phyloP scores from a whole-genome alignment of 495 filamentous ascomycete species.

The Tetracladium setigerum region DNA sequence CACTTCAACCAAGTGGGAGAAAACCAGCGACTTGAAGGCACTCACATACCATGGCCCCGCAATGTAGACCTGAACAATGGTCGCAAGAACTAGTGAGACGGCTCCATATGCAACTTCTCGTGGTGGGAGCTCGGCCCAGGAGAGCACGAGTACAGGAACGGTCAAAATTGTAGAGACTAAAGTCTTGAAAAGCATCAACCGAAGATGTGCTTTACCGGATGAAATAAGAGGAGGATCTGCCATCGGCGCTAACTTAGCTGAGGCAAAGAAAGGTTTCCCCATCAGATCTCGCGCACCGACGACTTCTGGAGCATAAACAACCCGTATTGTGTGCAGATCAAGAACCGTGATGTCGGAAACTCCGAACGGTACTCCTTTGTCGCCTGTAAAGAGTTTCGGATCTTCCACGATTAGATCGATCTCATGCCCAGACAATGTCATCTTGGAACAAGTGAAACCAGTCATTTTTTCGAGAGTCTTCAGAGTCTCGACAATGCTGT shows the following conservation, averaged over 20 bases:
- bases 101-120: conserved; percentile 39
- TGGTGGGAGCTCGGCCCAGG: conserved; percentile 54
- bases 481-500: conserved; percentile 32
- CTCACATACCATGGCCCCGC: conserved; percentile 62
- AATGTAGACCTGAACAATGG: conserved; percentile 55
- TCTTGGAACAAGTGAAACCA: conserved; percentile 48
- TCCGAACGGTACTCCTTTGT: neutral
- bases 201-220: conserved; percentile 53
- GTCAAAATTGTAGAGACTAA: conserved; percentile 53
- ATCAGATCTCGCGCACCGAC: conserved; percentile 52
- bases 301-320: conserved; percentile 46
- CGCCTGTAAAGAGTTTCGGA: neutral
- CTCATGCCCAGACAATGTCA: conserved; percentile 35
- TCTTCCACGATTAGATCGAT: conserved; percentile 40
- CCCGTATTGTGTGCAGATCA: conserved; percentile 37
- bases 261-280: conserved; percentile 28
- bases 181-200: conserved; percentile 49
- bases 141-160: conserved; percentile 65
- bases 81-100: conserved; percentile 55
- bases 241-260: conserved; percentile 40
- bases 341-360: conserved; percentile 28
- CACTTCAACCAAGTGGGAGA: conserved; percentile 63
- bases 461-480: conserved; percentile 45
- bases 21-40: conserved; percentile 55
- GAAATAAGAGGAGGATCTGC: conserved; percentile 35